These are phyloP conservation scores for Cytospora piceicola DNA, from an alignment of 2,329 filamentous ascomycete species.

Conservation along the genomic window DNA sequence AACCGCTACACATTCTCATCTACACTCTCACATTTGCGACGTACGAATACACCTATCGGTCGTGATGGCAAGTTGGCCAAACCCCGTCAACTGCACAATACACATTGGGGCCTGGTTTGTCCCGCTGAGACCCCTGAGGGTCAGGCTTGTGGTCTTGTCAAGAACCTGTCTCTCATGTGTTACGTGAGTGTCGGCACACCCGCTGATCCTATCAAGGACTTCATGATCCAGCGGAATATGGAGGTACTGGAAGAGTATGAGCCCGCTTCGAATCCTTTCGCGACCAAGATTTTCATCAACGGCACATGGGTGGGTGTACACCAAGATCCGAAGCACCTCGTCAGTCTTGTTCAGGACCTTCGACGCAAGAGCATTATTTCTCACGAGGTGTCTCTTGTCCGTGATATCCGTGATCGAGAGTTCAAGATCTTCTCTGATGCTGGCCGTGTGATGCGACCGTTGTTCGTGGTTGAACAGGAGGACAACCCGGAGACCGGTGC, in stretches of 20 bases:
- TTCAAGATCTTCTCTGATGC: constrained; percentile 99
- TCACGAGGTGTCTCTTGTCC: constrained; percentile 90
- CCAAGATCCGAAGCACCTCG: constrained; percentile 83
- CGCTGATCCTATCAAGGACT: constrained; percentile 87
- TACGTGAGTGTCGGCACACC: constrained; percentile 96
- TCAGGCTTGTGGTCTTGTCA: constrained; percentile 96
- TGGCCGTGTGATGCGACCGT: constrained; percentile 88
- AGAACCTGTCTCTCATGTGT: constrained; percentile 97
- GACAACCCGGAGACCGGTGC: constrained; percentile 67
- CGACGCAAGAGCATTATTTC: constrained; percentile 83
- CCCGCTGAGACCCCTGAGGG: constrained; percentile 97
- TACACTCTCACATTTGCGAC: constrained; percentile 91
- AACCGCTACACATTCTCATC: constrained; percentile 98
- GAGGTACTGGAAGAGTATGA: constrained; percentile 96
- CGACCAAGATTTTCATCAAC: constrained; percentile 97
- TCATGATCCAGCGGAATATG: constrained; percentile 96
- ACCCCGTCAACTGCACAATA: constrained; percentile 96
- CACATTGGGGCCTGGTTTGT: constrained; percentile 97
- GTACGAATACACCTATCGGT: constrained; percentile 97
- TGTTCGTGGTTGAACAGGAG: constrained; percentile 93
- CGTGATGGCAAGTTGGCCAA: constrained; percentile 98
- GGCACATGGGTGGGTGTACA: constrained; percentile 98
- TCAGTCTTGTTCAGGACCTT: constrained; percentile 75
- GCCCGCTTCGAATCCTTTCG: constrained; percentile 80
- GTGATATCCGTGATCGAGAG: constrained; percentile 95